phyloP scores from a whole-genome alignment of 129 eudicot genomes.

The Deinandra increscens region DNA sequence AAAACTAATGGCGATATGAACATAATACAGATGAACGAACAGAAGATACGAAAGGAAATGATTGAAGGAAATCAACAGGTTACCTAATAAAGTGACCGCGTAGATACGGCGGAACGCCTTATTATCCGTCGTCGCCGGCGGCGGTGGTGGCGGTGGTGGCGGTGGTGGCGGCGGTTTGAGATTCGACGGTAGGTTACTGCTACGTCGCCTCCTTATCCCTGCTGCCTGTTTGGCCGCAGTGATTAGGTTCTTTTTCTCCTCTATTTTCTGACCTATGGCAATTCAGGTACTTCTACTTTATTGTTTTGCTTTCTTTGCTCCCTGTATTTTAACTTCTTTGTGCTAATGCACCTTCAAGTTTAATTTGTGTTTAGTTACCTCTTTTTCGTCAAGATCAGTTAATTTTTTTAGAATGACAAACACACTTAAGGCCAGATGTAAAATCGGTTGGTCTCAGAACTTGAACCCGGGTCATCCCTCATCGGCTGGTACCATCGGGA shows the following conservation, averaged over 20 bases:
- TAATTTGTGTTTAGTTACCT: background rate
- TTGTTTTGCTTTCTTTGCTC: background rate
- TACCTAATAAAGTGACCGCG: constrained; percentile 15
- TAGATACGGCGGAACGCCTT: constrained; percentile 4
- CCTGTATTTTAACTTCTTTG: background rate
- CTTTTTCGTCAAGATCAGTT: background rate
- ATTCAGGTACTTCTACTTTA: constrained; percentile 28
- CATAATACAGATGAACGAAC: background rate
- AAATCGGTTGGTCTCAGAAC: too few species aligned
- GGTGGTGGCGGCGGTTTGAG: constrained; percentile 5
- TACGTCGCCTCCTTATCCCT: constrained; percentile 33
- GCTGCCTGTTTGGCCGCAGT: constrained; percentile 31
- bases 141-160: constrained; percentile 1
- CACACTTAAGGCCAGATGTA: too few species aligned
- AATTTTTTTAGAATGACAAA: too few species aligned
- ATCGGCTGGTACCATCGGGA: too few species aligned
- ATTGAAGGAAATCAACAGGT: constrained; percentile 5
- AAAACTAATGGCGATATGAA: background rate
- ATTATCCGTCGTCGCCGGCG: background rate
- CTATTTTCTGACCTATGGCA: constrained; percentile 12
- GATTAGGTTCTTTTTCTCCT: constrained; percentile 12
- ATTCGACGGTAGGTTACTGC: constrained; percentile 24
- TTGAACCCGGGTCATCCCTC: too few species aligned
- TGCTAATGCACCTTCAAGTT: background rate
- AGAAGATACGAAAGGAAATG: background rate